Conservation (phyloP, 2,329 filamentous ascomycete genomes). For the Diplocarpon rosae region DNA sequence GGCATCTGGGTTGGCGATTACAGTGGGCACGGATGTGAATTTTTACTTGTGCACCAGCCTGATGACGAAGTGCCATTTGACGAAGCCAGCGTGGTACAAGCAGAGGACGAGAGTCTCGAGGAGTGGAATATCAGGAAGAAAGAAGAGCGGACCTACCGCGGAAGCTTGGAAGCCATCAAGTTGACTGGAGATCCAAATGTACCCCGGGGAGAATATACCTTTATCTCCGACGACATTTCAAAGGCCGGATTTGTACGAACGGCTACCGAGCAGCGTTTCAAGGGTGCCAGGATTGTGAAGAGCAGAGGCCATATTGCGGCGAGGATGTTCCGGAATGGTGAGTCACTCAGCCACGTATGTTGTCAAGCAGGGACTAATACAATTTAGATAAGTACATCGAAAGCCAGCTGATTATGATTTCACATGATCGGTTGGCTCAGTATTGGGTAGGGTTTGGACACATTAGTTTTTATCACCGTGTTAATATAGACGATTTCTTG, state of each 20-base stretch:
- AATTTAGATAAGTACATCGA: slow-evolving; percentile 59
- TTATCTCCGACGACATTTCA: slow-evolving; percentile 69
- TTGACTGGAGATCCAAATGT: slow-evolving; percentile 87
- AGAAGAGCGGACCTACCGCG: slow-evolving; percentile 44
- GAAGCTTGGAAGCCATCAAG: slow-evolving; percentile 74
- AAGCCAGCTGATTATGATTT: slow-evolving; percentile 68
- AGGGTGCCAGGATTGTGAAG: slow-evolving; percentile 61
- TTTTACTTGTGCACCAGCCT: slow-evolving; percentile 70
- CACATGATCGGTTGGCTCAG: slow-evolving; percentile 65
- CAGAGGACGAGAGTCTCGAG: slow-evolving; percentile 33
- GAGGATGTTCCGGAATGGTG: slow-evolving; percentile 61
- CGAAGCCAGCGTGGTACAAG: slow-evolving; percentile 32
- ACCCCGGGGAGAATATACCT: slow-evolving; percentile 75
- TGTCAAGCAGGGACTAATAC: slow-evolving; percentile 14
- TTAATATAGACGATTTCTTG: slow-evolving; percentile 45
- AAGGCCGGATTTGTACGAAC: slow-evolving; percentile 50
- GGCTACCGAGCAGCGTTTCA: slow-evolving; percentile 56
- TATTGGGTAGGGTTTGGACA: slow-evolving; percentile 61
- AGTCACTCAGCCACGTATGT: slow-evolving; percentile 26
- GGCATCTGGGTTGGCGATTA: slow-evolving; percentile 84
- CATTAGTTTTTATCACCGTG: slow-evolving; percentile 49
- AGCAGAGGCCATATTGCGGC: slow-evolving; percentile 70
- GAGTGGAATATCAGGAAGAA: slow-evolving; percentile 36
- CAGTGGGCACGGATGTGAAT: slow-evolving; percentile 78
- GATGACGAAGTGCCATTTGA: slow-evolving; percentile 36